phyloP scores from a whole-genome alignment of 371 early-diverging fungal genomes.

The Mortierella sp. region DNA sequence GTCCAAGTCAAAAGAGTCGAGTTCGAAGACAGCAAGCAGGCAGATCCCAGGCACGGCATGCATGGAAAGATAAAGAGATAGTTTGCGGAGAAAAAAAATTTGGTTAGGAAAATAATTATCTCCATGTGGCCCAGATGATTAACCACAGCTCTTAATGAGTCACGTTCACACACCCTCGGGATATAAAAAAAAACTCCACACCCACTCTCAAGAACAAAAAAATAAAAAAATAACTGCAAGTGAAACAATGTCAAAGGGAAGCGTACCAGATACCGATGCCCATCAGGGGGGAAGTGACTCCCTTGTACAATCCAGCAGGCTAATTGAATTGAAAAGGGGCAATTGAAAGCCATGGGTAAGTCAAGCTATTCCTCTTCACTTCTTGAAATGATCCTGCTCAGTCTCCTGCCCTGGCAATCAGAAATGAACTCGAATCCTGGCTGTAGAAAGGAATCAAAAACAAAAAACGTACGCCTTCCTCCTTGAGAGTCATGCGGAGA shows the following conservation, averaged over 20 bases:
- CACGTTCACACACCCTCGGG: conserved; percentile 2
- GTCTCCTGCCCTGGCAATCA: not conserved
- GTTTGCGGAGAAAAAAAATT: conserved; percentile 4
- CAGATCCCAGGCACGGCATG: too few relatives aligned
- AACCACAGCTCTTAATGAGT: conserved; percentile 18
- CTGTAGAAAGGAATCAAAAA: not conserved
- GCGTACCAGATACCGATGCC: conserved; percentile 89
- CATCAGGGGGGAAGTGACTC: conserved; percentile 85
- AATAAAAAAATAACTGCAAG: not conserved
- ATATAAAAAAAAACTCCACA: not conserved
- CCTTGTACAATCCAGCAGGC: conserved; percentile 84
- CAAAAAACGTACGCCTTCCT: conserved; percentile 76
- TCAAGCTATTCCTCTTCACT: not conserved
- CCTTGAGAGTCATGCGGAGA: conserved; percentile 72
- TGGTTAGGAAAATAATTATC: conserved; percentile 4
- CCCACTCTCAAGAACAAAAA: not conserved
- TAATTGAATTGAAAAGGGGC: conserved; percentile 26
- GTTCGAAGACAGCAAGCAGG: too few relatives aligned
- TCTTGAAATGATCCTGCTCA: not conserved
- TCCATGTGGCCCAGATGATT: not conserved
- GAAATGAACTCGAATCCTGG: not conserved
- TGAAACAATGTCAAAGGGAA: not conserved
- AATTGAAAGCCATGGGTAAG: not conserved
- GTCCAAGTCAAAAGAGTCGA: not conserved
- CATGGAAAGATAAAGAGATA: not conserved